Evolutionary conservation across 192 early-diverging fungal genomes (phyloP).

Genomic region (Mortierella claussenii): DNA sequence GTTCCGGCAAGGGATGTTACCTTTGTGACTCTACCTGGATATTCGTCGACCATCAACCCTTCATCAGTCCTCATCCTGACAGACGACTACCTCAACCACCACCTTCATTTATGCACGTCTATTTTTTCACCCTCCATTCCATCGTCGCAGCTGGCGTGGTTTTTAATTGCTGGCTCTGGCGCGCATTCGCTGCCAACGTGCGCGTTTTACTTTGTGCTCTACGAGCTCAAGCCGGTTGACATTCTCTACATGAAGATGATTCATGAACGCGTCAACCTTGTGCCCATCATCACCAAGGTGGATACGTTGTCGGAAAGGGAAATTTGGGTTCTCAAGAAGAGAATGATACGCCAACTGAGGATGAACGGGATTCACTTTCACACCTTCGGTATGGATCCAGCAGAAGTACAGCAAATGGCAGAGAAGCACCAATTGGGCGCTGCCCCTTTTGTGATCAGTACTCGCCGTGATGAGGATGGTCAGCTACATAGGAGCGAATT

Average conservation of each 20-base stretch:
- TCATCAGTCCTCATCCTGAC: conserved; percentile 27
- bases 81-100: conserved; percentile 43
- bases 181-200: conserved; percentile 38
- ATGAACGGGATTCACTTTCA: conserved; percentile 43
- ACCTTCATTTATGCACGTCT: conserved; percentile 21
- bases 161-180: conserved; percentile 40
- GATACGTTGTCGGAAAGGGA: conserved; percentile 91
- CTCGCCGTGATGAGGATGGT: conserved; percentile 23
- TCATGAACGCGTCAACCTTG: conserved; percentile 90
- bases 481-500: conserved; percentile 28
- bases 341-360: conserved; percentile 61
- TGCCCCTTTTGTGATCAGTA: conserved; percentile 36
- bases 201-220: conserved; percentile 50
- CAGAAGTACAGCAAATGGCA: conserved; percentile 26
- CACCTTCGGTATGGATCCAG: conserved; percentile 32
- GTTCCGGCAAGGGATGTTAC: conserved; percentile 29
- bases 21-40: conserved; percentile 42
- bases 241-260: conserved; percentile 97
- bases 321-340: conserved; percentile 87
- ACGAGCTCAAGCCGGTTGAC: conserved; percentile 81
- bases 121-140: conserved; percentile 35
- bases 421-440: conserved; percentile 38
- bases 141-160: conserved; percentile 40
- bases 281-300: conserved; percentile 93
- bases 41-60: conserved; percentile 45